Evolutionary conservation across 129 eudicot genomes (phyloP).

Genomic region (Glebionis coronaria): DNA sequence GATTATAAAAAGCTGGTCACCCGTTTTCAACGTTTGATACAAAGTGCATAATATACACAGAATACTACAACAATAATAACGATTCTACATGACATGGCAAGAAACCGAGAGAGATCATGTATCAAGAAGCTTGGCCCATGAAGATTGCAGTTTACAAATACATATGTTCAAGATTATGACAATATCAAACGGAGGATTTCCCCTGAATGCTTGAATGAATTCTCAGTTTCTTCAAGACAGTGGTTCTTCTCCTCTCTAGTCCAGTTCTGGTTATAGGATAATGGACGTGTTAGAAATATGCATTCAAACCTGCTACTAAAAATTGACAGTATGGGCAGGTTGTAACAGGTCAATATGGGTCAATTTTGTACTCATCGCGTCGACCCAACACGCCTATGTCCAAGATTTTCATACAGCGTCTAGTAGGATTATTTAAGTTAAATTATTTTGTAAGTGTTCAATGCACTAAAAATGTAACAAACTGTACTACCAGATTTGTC

Average conservation of each 20-base stretch:
- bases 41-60: conserved; percentile 24
- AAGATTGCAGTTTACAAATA: conserved; percentile 7
- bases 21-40: conserved; percentile 5
- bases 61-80: neutral
- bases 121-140: conserved; percentile 15
- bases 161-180: conserved; percentile 36
- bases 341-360: too few relatives aligned
- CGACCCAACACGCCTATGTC: too few relatives aligned
- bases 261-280: conserved; percentile 56
- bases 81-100: neutral
- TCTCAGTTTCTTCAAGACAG: conserved; percentile 94
- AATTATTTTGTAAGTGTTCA: too few relatives aligned
- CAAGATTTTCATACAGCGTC: too few relatives aligned
- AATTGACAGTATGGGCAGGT: too few relatives aligned
- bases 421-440: too few relatives aligned
- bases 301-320: neutral
- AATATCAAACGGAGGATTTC: conserved; percentile 71
- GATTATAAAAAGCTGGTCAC: conserved; percentile 8
- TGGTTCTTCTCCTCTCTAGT: conserved; percentile 96
- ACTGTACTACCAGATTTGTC: too few relatives aligned
- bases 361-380: too few relatives aligned
- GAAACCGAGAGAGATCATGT: conserved; percentile 7
- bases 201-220: conserved; percentile 79
- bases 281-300: neutral
- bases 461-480: too few relatives aligned